Evolutionary conservation across 768 basidiomycete genomes (phyloP).

Genomic region (Fibroporia radiculosa): DNA sequence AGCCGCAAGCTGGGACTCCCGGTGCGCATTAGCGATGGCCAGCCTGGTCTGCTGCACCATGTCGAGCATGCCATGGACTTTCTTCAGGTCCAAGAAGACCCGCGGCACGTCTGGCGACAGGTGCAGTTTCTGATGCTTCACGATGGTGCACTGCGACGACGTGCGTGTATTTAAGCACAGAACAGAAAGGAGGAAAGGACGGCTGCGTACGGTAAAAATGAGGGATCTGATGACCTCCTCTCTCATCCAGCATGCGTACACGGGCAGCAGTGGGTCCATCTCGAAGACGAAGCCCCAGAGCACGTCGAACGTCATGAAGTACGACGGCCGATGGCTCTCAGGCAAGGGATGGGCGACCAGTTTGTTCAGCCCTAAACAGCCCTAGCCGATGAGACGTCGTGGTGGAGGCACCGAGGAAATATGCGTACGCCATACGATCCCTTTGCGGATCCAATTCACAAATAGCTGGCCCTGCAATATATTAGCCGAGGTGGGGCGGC

Average conservation of each 20-base stretch:
- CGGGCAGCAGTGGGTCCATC: slow-evolving; percentile 2
- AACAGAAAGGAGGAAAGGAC: background rate
- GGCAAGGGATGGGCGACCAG: background rate
- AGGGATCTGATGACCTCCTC: slow-evolving; percentile 1
- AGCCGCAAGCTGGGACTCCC: too few relatives aligned
- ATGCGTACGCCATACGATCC: background rate
- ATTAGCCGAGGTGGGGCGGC: slow-evolving; percentile 1
- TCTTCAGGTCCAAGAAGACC: background rate
- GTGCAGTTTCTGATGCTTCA: background rate
- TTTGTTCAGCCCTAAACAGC: background rate
- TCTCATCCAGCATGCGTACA: slow-evolving; percentile 3
- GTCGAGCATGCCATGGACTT: background rate
- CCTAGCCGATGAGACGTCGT: background rate
- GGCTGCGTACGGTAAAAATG: background rate
- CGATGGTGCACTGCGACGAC: background rate
- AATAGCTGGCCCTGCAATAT: background rate
- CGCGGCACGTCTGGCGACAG: background rate
- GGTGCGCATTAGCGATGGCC: background rate
- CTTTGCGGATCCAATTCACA: slow-evolving; percentile 1
- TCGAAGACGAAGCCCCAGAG: slow-evolving; percentile 2
- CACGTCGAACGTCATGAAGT: slow-evolving; percentile 1
- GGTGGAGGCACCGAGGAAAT: background rate
- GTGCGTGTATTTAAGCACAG: background rate
- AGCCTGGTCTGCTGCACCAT: background rate
- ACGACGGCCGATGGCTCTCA: background rate